Conservation (phyloP, 225 moss, liverwort and hornwort species). For the Pleurozium schreberi region DNA sequence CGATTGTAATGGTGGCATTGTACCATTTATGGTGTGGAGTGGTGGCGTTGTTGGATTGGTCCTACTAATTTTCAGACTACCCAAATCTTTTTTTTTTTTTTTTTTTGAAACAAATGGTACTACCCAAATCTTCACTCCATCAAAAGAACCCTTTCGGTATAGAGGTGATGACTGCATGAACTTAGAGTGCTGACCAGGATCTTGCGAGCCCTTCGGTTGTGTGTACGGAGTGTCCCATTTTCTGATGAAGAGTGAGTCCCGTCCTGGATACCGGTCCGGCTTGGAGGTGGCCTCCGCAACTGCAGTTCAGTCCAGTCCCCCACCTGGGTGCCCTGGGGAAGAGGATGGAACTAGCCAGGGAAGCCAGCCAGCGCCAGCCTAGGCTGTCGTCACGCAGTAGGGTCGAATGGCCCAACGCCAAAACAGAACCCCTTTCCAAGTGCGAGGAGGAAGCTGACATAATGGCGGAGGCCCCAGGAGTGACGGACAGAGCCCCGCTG, state of each 20-base stretch:
- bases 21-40: background rate
- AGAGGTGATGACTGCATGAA: too few relatives aligned
- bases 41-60: background rate
- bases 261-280: background rate
- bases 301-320: background rate
- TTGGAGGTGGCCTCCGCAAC: background rate
- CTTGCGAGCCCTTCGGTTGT: background rate
- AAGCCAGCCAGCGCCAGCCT: too few relatives aligned
- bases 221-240: background rate
- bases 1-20: accelerated
- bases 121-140: too few relatives aligned
- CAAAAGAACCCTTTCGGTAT: too few relatives aligned
- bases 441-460: background rate
- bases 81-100: background rate
- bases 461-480: background rate
- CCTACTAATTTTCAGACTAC: background rate
- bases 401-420: too few relatives aligned
- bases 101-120: too few relatives aligned
- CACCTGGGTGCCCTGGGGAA: background rate
- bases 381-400: background rate
- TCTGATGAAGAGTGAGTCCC: background rate
- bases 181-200: background rate
- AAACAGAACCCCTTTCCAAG: too few relatives aligned
- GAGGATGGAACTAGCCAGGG: too few relatives aligned
- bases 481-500: background rate